Conservation (phyloP, 2,329 filamentous ascomycete genomes). For the Ascochyta viciae-villosae region DNA sequence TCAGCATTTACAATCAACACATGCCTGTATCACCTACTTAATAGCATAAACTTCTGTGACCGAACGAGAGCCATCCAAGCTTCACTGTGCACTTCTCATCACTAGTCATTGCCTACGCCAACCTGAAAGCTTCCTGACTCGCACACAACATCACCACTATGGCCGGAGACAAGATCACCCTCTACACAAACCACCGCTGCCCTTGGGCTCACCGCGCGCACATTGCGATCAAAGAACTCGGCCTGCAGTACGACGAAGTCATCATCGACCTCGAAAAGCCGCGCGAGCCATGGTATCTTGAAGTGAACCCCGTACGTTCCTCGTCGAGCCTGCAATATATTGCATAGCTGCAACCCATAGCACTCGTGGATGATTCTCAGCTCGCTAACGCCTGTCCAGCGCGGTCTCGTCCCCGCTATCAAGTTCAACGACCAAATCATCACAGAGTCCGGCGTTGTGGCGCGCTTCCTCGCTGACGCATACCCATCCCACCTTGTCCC, state of each 20-base stretch:
- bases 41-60: background rate
- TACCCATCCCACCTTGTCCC: slow-evolving; percentile 73
- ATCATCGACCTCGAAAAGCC: slow-evolving; percentile 74
- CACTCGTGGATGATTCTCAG: background rate
- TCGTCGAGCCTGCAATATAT: background rate
- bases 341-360: background rate
- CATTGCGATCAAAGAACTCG: slow-evolving; percentile 72
- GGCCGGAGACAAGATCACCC: slow-evolving; percentile 60
- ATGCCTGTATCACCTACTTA: background rate
- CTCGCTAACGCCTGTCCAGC: slow-evolving; percentile 42
- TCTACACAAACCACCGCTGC: slow-evolving; percentile 75
- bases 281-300: slow-evolving; percentile 75
- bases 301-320: slow-evolving; percentile 70
- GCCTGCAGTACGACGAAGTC: slow-evolving; percentile 71
- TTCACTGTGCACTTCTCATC: background rate
- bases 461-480: slow-evolving; percentile 73
- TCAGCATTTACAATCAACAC: slow-evolving; percentile 5
- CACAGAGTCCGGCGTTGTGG: slow-evolving; percentile 75
- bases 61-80: background rate
- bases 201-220: slow-evolving; percentile 80
- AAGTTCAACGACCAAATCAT: slow-evolving; percentile 70
- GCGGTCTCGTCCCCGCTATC: slow-evolving; percentile 77
- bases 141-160: background rate
- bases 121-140: slow-evolving; percentile 8
- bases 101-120: slow-evolving; percentile 8